Base-by-base conservation (phyloP, 306 rosid genomes). In the Dalbergia cochinchinensis region DNA sequence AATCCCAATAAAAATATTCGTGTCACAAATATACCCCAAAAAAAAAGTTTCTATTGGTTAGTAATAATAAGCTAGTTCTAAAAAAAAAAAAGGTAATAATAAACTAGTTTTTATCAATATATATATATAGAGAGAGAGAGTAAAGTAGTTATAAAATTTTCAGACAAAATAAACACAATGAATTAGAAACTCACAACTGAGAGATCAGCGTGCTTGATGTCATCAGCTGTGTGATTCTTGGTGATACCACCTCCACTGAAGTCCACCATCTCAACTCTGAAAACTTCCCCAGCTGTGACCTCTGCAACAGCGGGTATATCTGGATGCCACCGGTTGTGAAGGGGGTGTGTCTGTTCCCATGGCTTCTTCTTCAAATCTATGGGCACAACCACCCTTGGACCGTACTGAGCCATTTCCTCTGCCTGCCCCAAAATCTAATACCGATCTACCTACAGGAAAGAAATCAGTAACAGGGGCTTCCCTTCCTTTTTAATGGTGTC, bases 261-360 rank as follows among this genome's bases (percentile, higher is more conserved):
- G 55, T 85, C 87, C 57, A 88, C 45, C 91, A 88, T 88, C 65
- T 88, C 87, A 59, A 85, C 87, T 54, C 86, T 83, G 4, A 80
- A 83, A 39, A 83, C 42, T 51, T 83, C 81, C 1, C 76, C 86
- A 13, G 15, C 51, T 22, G n/a, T 77, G 1, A 71, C 87, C 65
- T 85, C 89, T 4, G 86, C 84, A 70, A 83, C 87, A 2, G 86
- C 41, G 1, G 87, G 87, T 64, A 83, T 83, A 8, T 83, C 81
- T 19, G 89, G 91, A 61, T 88, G 89, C 91, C 91, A 83, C 55
- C 87, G 75, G 66, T 88, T 85, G 77, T 88, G 89, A 83, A 80
- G 87, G 0, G 89, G 91, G 5, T 65, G 45, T 37, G 14, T 63
- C 65, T 85, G 91, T 63, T 88, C 85, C 87, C 87, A 85, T 9